phyloP scores from a whole-genome alignment of 192 early-diverging fungal genomes.

The Coemansia sp. region DNA sequence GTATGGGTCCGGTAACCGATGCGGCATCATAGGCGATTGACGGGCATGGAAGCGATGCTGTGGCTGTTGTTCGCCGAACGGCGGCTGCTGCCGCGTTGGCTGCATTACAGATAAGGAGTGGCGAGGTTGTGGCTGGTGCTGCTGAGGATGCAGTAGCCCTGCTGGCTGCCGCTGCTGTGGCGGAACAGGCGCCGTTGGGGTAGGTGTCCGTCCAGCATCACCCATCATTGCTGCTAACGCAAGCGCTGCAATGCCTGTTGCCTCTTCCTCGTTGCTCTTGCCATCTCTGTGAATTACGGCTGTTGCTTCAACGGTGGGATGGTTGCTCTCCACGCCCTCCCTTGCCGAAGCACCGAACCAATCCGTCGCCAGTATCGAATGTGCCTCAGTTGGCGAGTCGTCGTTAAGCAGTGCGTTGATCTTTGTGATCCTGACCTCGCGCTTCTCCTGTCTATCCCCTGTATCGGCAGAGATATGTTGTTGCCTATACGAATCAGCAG shows the following conservation, averaged over 20 bases:
- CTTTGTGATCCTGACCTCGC: slow-evolving; percentile 30
- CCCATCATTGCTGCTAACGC: slow-evolving; percentile 56
- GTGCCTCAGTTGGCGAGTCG: slow-evolving; percentile 12
- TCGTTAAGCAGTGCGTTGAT: slow-evolving; percentile 50
- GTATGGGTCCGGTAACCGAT: slow-evolving; percentile 7
- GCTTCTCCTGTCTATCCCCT: slow-evolving; percentile 13
- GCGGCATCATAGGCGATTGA: not conserved
- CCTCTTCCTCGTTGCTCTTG: slow-evolving; percentile 30
- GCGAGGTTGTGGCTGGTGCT: slow-evolving; percentile 2
- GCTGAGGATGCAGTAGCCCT: not conserved
- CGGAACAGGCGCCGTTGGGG: not conserved
- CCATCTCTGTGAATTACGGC: not conserved
- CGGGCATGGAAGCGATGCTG: slow-evolving; percentile 3
- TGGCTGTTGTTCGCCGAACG: slow-evolving; percentile 3
- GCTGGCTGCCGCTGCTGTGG: not conserved
- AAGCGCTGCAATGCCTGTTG: slow-evolving; percentile 49
- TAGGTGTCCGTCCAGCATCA: slow-evolving; percentile 3
- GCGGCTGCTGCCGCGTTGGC: slow-evolving; percentile 14
- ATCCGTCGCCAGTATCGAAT: slow-evolving; percentile 1
- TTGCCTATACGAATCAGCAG: not conserved
- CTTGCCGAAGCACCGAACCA: slow-evolving; percentile 22
- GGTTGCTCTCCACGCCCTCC: not conserved
- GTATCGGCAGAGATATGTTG: not conserved
- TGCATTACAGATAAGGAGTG: slow-evolving; percentile 7
- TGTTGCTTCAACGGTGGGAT: not conserved